Percentiles rank a stretch among this genome's conserved stretches.
These are phyloP conservation scores for Bacidia rubella DNA, from an alignment of 495 filamentous ascomycete genomes.

Conservation along the genomic window DNA sequence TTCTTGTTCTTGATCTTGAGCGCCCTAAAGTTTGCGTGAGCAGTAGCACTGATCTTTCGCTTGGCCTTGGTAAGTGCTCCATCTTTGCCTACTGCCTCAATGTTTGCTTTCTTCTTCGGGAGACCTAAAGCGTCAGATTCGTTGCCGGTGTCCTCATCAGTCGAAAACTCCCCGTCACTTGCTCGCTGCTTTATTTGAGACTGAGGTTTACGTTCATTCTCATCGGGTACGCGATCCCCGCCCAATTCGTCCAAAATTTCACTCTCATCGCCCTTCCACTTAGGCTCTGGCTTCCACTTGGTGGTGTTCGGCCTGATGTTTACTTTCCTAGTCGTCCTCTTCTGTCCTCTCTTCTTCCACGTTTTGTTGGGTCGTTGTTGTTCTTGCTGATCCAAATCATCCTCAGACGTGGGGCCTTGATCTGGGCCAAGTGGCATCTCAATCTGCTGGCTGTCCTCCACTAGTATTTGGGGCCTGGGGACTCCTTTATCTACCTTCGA, in stretches of 20 bases:
- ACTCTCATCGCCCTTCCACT: conserved; percentile 20
- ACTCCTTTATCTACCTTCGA: conserved; percentile 16
- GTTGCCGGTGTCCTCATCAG: conserved; percentile 23
- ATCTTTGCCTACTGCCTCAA: conserved; percentile 20
- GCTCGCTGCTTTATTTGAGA: neutral
- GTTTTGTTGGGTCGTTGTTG: conserved; percentile 40
- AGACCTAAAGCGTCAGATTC: conserved; percentile 13
- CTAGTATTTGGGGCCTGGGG: conserved; percentile 22
- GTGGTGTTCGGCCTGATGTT: conserved; percentile 49
- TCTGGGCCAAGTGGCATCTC: conserved; percentile 48
- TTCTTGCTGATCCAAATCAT: conserved; percentile 29
- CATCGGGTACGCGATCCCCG: conserved; percentile 24
- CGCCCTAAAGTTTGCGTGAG: conserved; percentile 71
- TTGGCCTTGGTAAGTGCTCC: conserved; percentile 36
- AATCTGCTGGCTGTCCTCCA: conserved; percentile 47
- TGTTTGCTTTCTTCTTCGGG: conserved; percentile 23
- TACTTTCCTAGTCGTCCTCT: conserved; percentile 67
- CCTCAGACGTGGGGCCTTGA: conserved; percentile 37
- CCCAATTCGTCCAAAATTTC: conserved; percentile 24
- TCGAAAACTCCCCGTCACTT: conserved; percentile 6
- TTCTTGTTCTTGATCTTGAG: conserved; percentile 59
- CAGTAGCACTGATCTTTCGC: conserved; percentile 57
- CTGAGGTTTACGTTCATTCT: conserved; percentile 3
- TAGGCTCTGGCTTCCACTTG: conserved; percentile 24
- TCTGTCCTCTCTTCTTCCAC: conserved; percentile 90